Percentiles rank a stretch among this genome's conserved stretches.
Evolutionary conservation across 2,329 filamentous ascomycete species (phyloP).

Genomic region (Gaeumannomyces tritici): DNA sequence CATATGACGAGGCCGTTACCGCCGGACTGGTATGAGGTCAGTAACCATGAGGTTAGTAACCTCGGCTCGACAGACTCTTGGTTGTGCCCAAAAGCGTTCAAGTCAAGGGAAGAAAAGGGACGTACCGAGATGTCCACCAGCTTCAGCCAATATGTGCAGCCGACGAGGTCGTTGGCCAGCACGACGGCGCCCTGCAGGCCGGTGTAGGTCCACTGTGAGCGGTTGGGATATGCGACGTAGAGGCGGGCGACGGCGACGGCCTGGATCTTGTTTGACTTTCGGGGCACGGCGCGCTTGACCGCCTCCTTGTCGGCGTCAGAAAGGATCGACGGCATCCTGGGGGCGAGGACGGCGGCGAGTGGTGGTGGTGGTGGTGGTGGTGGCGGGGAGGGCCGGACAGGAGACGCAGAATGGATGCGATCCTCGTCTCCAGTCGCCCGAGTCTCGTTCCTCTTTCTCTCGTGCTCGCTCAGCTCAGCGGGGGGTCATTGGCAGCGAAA

Average conservation of each 20-base stretch:
- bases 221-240: slow-evolving; percentile 85
- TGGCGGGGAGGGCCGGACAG: too few species aligned
- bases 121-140: slow-evolving; percentile 90
- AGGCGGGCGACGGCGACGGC: slow-evolving; percentile 88
- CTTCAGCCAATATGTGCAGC: slow-evolving; percentile 95
- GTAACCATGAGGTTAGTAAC: not conserved
- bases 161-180: slow-evolving; percentile 86
- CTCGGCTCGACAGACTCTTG: slow-evolving; percentile 1
- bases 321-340: slow-evolving; percentile 55
- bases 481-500: too few species aligned
- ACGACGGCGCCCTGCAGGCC: slow-evolving; percentile 87
- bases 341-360: not conserved
- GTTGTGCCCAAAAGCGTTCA: too few species aligned
- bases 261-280: slow-evolving; percentile 93
- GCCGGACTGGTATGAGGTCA: slow-evolving; percentile 42
- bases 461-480: too few species aligned
- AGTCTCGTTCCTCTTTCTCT: too few species aligned
- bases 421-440: too few species aligned
- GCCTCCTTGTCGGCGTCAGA: slow-evolving; percentile 92
- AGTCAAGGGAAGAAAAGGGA: not conserved
- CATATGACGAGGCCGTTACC: slow-evolving; percentile 74
- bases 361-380: too few species aligned
- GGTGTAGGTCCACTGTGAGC: slow-evolving; percentile 83
- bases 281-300: slow-evolving; percentile 89
- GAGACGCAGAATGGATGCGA: too few species aligned